Evolutionary conservation across 768 basidiomycete species (phyloP), one percentile per base, ranked within the genome.

Genomic region (Phylloporus sp.): DNA sequence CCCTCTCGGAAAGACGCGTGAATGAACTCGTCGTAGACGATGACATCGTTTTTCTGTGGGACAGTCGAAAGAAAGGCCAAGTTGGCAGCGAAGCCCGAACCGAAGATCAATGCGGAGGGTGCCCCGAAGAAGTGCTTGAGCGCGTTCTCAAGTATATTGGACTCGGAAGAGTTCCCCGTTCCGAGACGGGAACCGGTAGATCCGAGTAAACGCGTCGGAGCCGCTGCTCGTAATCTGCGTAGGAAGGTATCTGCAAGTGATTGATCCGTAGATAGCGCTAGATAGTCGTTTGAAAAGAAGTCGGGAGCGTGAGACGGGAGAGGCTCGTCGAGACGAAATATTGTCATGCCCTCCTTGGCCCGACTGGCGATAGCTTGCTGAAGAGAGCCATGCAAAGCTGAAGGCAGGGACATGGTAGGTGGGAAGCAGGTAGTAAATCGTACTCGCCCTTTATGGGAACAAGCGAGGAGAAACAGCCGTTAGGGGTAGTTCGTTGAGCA

Each of bases 51-150:
- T 3, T 56, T 53, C 44, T 71, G 57, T 69, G 10, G 80, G 71
- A 81, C 60, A 5, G 65, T 62, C 2, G 70, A 49, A 56, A 78
- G 75, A 56, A 81, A 70, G 4, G 70, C 69, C 10, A 72, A 61
- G 52, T 79, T 82, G 34, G 79, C 79, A 52, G 70, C 75, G 61
- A 69, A 79, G 22, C 80, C 80, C 1, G 76, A 75, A 53, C 71
- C 72, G 65, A 78, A 77, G 4, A 80, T 62, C 8, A 81, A 62
- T 0, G 77, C 76, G 0, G 74, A 58, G 2, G 71, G 67, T 0
- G 70, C 59, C 11, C 56, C 18, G 6, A 58, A 58, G 33, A 58
- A 55, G 8, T 31, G 13, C 7, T 40, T 20, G 15, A 58, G 29
- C 3, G 36, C 35, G 2, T 17, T 24, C 21, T 58, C 57, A 9